A percentile compares a stretch with the other conserved stretches of the same genome.
phyloP scores from a whole-genome alignment of 176 grass and related monocot genomes.

The Musa beccarii region DNA sequence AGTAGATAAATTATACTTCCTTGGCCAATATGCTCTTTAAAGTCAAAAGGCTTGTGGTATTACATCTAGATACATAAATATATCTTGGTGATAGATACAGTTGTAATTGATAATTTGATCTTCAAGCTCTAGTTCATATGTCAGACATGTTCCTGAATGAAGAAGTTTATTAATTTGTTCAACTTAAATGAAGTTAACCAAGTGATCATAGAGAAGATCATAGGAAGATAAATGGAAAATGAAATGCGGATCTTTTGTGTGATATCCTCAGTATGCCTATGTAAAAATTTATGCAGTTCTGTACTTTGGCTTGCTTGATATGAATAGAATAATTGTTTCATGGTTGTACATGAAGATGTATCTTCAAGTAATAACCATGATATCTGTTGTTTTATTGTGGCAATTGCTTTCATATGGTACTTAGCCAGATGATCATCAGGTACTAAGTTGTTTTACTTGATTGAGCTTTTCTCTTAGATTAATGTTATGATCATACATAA shows the following conservation, averaged over 20 bases:
- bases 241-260: neutral
- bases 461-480: too few species aligned
- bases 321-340: neutral
- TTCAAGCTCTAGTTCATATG: neutral
- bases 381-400: too few species aligned
- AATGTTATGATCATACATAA: too few species aligned
- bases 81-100: neutral
- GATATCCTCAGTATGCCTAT: neutral
- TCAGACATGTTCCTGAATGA: neutral
- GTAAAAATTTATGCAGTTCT: neutral
- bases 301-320: neutral
- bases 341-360: neutral
- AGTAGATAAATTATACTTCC: neutral
- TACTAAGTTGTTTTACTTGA: too few species aligned
- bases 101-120: neutral
- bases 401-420: too few species aligned
- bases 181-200: too few species aligned
- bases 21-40: neutral
- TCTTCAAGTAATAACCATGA: neutral
- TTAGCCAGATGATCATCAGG: too few species aligned
- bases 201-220: neutral
- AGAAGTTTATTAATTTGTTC: too few species aligned
- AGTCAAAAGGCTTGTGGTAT: neutral
- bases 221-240: neutral
- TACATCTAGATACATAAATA: neutral